Percentiles rank a stretch among this genome's conserved stretches.
Conservation (phyloP, 495 filamentous ascomycete species). For the Cercophora sp. region DNA sequence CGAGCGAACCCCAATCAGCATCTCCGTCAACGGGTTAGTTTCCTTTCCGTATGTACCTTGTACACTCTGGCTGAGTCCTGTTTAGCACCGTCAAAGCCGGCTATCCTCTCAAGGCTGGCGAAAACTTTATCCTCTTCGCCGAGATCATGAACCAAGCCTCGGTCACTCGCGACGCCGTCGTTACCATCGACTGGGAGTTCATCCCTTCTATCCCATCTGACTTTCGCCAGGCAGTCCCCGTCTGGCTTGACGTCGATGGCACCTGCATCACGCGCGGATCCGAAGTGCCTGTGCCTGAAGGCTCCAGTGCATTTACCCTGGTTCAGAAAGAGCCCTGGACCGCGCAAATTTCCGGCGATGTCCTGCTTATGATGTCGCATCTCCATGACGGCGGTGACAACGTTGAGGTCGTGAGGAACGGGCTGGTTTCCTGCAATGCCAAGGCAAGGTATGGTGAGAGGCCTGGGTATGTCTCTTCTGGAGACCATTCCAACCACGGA, state of each 20-base stretch:
- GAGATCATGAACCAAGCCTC: slow-evolving; percentile 27
- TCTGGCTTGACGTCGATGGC: slow-evolving; percentile 29
- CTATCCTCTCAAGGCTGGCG: slow-evolving; percentile 16
- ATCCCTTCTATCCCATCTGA: slow-evolving; percentile 10
- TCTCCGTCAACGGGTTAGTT: slow-evolving; percentile 18
- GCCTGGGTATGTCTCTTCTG: slow-evolving; percentile 11
- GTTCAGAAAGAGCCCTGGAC: slow-evolving; percentile 22
- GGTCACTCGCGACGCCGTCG: slow-evolving; percentile 14
- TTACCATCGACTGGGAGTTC: slow-evolving; percentile 28
- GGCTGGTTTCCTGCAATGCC: slow-evolving; percentile 10
- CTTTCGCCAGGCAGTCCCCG: slow-evolving; percentile 15
- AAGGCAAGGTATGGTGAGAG: slow-evolving; percentile 20
- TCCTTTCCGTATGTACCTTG: background rate
- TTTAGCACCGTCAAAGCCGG: slow-evolving; percentile 24
- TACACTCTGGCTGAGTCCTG: background rate
- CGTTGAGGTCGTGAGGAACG: slow-evolving; percentile 13
- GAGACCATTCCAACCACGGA: slow-evolving; percentile 3
- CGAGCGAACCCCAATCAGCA: slow-evolving; percentile 15
- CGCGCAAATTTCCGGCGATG: slow-evolving; percentile 12
- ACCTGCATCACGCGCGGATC: slow-evolving; percentile 10
- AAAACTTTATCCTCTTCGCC: slow-evolving; percentile 9
- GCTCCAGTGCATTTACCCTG: slow-evolving; percentile 4
- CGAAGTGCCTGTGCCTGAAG: slow-evolving; percentile 14
- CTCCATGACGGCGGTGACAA: slow-evolving; percentile 20
- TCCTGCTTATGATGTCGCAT: slow-evolving; percentile 8